A percentile compares a stretch with the other conserved stretches of the same genome.
phyloP scores from a whole-genome alignment of 495 filamentous ascomycete species.

The Talaromyces trachyspermus region DNA sequence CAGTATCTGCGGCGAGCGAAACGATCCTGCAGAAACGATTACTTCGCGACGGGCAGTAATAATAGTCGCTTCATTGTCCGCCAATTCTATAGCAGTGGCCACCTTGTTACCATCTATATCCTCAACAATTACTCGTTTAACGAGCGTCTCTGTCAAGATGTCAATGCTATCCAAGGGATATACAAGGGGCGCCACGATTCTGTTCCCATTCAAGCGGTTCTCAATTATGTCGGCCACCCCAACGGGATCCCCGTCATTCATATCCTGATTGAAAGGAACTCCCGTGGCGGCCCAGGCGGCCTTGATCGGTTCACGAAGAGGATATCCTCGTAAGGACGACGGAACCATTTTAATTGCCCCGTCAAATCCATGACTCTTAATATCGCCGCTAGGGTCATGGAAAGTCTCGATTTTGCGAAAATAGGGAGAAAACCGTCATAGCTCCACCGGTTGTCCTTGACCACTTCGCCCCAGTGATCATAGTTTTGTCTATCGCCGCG shows the following conservation, averaged over 20 bases:
- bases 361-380: conserved; percentile 17
- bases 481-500: conserved; percentile 29
- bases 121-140: conserved; percentile 18
- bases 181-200: conserved; percentile 22
- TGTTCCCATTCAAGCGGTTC: conserved; percentile 23
- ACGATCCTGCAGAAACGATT: conserved; percentile 36
- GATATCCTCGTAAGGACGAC: conserved; percentile 18
- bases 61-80: conserved; percentile 12
- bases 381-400: conserved; percentile 11
- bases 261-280: conserved; percentile 14
- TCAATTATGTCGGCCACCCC: conserved; percentile 26
- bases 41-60: conserved; percentile 31
- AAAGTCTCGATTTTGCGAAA: conserved; percentile 15
- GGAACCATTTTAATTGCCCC: conserved; percentile 19
- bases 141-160: conserved; percentile 19
- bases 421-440: conserved; percentile 20
- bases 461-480: conserved; percentile 28
- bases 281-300: conserved; percentile 23
- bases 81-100: conserved; percentile 21
- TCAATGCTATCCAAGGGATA: conserved; percentile 23
- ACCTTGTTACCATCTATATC: conserved; percentile 9
- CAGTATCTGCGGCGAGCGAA: conserved; percentile 40
- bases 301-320: conserved; percentile 21
- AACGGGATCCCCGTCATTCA: conserved; percentile 19
- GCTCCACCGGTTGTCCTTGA: conserved; percentile 27